Conservation (phyloP, 208 protist species). For the Wallacemonas rigidus region DNA sequence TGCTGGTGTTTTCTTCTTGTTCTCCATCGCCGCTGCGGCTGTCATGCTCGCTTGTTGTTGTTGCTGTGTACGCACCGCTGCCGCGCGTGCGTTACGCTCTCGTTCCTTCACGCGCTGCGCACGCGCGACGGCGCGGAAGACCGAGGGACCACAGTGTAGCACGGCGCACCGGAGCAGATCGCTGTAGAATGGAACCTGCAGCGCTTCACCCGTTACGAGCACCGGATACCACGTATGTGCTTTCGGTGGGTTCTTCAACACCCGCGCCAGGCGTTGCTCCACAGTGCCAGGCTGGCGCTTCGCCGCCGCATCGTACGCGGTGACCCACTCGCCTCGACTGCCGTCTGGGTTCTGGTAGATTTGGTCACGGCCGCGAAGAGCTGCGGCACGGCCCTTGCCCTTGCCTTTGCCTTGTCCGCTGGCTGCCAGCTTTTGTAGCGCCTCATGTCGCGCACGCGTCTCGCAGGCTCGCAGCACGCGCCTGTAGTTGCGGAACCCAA, state of each 20-base stretch:
- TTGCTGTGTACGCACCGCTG: not conserved
- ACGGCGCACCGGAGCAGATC: slow-evolving; percentile 38
- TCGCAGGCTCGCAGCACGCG: slow-evolving; percentile 1
- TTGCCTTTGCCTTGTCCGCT: slow-evolving; percentile 34
- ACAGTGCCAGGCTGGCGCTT: slow-evolving; percentile 29
- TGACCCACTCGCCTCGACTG: slow-evolving; percentile 12
- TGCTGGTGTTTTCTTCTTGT: too few species aligned
- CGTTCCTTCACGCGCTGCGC: slow-evolving; percentile 5
- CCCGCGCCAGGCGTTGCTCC: slow-evolving; percentile 37
- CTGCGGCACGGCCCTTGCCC: slow-evolving; percentile 1
- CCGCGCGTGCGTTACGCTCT: not conserved
- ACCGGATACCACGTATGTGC: slow-evolving; percentile 28
- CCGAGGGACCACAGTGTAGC: slow-evolving; percentile 19
- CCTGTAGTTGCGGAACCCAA: slow-evolving; percentile 32
- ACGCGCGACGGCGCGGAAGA: not conserved
- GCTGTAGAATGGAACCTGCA: slow-evolving; percentile 48
- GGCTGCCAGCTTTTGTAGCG: not conserved
- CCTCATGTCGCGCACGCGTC: slow-evolving; percentile 6
- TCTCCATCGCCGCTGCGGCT: too few species aligned
- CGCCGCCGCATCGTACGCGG: not conserved
- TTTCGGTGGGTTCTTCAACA: slow-evolving; percentile 26
- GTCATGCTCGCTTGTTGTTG: too few species aligned
- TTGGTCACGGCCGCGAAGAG: not conserved
- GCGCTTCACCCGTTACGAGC: slow-evolving; percentile 56
- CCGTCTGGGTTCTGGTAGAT: not conserved